These are phyloP conservation scores for Geosiphon pyriformis DNA, from an alignment of 192 early-diverging fungal genomes.

Conservation along the genomic window DNA sequence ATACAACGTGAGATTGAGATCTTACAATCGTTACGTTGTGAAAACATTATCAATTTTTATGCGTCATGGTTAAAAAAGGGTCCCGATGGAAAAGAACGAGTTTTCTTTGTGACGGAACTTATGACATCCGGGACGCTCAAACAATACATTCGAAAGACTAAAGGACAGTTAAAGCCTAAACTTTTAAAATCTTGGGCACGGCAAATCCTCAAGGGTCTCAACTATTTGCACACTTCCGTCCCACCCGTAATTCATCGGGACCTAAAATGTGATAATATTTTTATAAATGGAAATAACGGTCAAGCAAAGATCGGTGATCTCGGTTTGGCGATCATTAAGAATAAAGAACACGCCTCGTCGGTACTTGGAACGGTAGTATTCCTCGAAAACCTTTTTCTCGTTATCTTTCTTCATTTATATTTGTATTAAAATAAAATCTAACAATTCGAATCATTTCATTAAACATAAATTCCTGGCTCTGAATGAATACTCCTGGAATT, in stretches of 20 bases:
- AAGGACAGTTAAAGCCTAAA: conserved; percentile 62
- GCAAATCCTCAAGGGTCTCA: conserved; percentile 74
- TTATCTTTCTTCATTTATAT: too few relatives aligned
- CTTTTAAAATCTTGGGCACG: conserved; percentile 76
- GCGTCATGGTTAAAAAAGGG: conserved; percentile 60
- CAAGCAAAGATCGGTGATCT: conserved; percentile 86
- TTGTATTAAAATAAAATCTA: too few relatives aligned
- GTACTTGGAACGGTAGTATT: conserved; percentile 54
- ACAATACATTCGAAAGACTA: conserved; percentile 68
- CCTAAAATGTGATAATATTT: conserved; percentile 75
- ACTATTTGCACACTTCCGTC: conserved; percentile 69
- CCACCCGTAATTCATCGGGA: conserved; percentile 84
- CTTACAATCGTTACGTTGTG: conserved; percentile 69
- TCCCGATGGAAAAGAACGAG: conserved; percentile 51
- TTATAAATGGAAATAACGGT: conserved; percentile 85
- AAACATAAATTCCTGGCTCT: too few relatives aligned
- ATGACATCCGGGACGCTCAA: conserved; percentile 86
- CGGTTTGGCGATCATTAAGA: conserved; percentile 65
- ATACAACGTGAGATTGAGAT: conserved; percentile 54
- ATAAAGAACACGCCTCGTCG: conserved; percentile 60
- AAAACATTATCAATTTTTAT: conserved; percentile 77
- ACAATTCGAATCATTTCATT: too few relatives aligned
- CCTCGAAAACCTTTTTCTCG: not conserved
- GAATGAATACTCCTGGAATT: not conserved
- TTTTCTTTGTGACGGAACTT: conserved; percentile 85